A percentile compares a stretch with the other conserved stretches of the same genome.
phyloP scores from a whole-genome alignment of 495 filamentous ascomycete genomes.

The Aspergillus haitiensis region DNA sequence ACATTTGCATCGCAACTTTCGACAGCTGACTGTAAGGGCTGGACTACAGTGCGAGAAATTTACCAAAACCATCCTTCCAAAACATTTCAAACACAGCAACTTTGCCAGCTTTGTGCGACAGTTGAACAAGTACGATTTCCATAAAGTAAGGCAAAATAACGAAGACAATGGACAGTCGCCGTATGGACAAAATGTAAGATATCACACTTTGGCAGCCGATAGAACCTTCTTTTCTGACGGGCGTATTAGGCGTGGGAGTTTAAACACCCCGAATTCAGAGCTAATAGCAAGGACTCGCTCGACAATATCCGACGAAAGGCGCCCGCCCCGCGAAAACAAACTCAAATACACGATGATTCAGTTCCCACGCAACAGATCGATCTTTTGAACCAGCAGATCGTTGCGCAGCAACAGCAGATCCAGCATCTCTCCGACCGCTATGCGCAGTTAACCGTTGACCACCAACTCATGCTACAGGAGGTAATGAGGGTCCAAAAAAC shows the following conservation, averaged over 20 bases:
- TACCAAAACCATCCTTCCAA: slow-evolving; percentile 93
- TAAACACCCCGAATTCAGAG: slow-evolving; percentile 94
- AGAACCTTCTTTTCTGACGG: slow-evolving; percentile 13
- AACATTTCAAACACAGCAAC: slow-evolving; percentile 99
- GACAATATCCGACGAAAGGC: slow-evolving; percentile 97
- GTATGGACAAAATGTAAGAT: slow-evolving; percentile 82
- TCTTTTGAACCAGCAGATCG: slow-evolving; percentile 79
- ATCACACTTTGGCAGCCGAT: slow-evolving; percentile 3
- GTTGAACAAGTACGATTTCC: slow-evolving; percentile 99
- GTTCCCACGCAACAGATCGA: slow-evolving; percentile 87
- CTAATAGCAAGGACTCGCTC: slow-evolving; percentile 92
- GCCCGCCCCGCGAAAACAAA: slow-evolving; percentile 81
- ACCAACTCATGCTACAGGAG: slow-evolving; percentile 84
- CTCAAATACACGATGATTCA: slow-evolving; percentile 64
- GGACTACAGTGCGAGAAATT: slow-evolving; percentile 87
- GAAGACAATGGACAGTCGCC: slow-evolving; percentile 90
- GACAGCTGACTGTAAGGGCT: slow-evolving; percentile 10
- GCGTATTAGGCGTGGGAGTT: slow-evolving; percentile 86
- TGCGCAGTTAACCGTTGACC: slow-evolving; percentile 79
- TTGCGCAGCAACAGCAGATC: slow-evolving; percentile 89
- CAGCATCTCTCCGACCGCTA: slow-evolving; percentile 82
- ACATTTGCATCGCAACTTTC: slow-evolving; percentile 9
- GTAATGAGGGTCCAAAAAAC: slow-evolving; percentile 85
- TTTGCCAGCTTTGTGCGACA: slow-evolving; percentile 99
- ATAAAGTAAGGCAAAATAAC: slow-evolving; percentile 96